Conservation (phyloP, 176 grass and related monocot species). For the Oropetium thomaeum region DNA sequence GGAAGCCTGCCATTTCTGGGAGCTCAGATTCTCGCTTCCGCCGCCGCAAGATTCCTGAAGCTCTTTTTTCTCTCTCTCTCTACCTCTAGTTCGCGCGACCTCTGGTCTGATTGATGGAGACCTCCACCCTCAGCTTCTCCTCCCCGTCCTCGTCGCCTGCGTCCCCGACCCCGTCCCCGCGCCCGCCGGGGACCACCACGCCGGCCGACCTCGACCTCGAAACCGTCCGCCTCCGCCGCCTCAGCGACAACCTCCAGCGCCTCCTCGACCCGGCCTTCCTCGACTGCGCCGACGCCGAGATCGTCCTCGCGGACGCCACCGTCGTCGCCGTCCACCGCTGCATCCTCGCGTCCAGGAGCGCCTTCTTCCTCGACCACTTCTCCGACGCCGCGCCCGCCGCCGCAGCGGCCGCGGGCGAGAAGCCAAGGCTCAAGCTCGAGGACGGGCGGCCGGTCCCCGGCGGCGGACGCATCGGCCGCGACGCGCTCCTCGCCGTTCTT, state of each 20-base stretch:
- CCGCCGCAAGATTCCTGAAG: too few species aligned
- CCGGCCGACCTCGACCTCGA: constrained; percentile 45
- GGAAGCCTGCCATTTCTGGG: background rate
- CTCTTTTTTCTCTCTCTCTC: too few species aligned
- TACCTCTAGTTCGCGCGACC: background rate
- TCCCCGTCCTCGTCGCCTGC: constrained; percentile 7
- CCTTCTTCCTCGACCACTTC: constrained; percentile 61
- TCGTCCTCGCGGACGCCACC: constrained; percentile 42
- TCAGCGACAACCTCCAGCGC: constrained; percentile 65
- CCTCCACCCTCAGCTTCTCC: constrained; percentile 45
- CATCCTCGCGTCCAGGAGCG: constrained; percentile 71
- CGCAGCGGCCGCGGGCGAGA: constrained; percentile 14
- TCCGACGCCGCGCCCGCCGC: constrained; percentile 18
- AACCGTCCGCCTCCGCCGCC: constrained; percentile 50
- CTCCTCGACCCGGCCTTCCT: constrained; percentile 61
- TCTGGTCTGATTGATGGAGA: too few species aligned
- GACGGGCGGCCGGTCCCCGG: constrained; percentile 40
- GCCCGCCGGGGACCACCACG: background rate
- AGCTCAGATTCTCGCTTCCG: background rate
- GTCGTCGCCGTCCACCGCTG: constrained; percentile 58
- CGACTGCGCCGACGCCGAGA: constrained; percentile 60
- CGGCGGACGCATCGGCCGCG: constrained; percentile 46
- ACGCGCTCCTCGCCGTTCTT: constrained; percentile 56
- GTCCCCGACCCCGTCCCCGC: constrained; percentile 1
- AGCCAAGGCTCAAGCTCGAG: constrained; percentile 36